Evolutionary conservation across 495 filamentous ascomycete species (phyloP).

Genomic region (Penicillium taxi): DNA sequence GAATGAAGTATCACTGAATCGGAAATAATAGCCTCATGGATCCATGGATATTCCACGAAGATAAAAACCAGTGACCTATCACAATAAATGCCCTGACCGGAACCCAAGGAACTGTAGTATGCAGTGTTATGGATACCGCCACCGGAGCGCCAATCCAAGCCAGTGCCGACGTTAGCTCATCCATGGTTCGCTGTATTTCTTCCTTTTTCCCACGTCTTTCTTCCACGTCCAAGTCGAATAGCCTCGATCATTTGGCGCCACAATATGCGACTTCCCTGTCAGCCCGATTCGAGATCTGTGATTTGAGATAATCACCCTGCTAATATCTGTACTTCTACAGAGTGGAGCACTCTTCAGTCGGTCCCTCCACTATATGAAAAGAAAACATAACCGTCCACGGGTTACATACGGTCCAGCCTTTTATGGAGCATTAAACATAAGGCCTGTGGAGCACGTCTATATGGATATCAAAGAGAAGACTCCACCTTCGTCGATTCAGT

Average conservation of each 20-base stretch:
- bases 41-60: too few relatives aligned
- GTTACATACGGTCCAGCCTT: constrained; percentile 4
- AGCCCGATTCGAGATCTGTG: too few relatives aligned
- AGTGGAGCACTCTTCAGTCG: background rate
- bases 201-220: background rate
- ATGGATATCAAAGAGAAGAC: background rate
- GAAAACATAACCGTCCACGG: too few relatives aligned
- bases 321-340: background rate
- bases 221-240: background rate
- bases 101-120: too few relatives aligned
- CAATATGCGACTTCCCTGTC: too few relatives aligned
- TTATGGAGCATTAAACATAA: constrained; percentile 2
- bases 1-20: too few relatives aligned
- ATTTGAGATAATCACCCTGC: too few relatives aligned
- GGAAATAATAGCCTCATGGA: too few relatives aligned
- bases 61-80: too few relatives aligned
- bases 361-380: background rate
- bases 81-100: background rate
- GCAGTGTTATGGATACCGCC: too few relatives aligned
- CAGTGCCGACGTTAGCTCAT: background rate
- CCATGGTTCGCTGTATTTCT: constrained; percentile 1
- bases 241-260: too few relatives aligned
- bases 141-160: constrained; percentile 6
- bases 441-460: constrained; percentile 1
- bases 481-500: background rate